Evolutionary conservation across 768 basidiomycete species (phyloP), one percentile per base, ranked within the genome.

Genomic region (Wakefieldia striispora): DNA sequence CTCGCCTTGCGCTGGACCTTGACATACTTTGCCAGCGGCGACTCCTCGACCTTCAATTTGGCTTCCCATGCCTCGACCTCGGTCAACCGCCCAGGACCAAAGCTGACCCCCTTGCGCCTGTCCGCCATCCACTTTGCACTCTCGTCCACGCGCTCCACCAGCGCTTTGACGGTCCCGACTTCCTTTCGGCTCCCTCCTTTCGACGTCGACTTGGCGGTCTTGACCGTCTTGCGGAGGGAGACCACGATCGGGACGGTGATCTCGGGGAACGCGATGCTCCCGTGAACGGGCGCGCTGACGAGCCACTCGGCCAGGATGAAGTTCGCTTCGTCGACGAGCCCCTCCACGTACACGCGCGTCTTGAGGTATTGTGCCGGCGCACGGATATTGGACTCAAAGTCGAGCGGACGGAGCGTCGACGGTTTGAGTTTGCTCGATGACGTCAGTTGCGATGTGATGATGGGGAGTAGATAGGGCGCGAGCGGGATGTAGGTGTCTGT

Each of bases 181-280:
- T 87, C 85, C 62, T 90, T 90, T 1, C 72, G 67, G 10, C 46
- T 33, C 12, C 62, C 51, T 40, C 70, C 59, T 39, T 67, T 59
- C 24, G 68, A 62, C 39, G 66, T 67, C 31, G 74, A 65, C 48
- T 78, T 79, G 21, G 75, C 72, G 34, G 70, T 73, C 67, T 97
- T 97, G 56, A 95, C 59, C 47, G 80, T 76, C 56, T 87, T 86
- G 38, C 83, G 82, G 43, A 99, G 72, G 1, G 81, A 73, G 11
- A 89, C 77, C 14, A 84, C 70, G 33, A 94, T 72, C 3, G 95
- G 94, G 12, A 97, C 80, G 13, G 83, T 76, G 35, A 95, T 77
- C 70, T 99, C 97, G 2, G 97, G 95, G 76, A 97, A 98, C 1
- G 91, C 91, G 51, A 97, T 84, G 66, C 87, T 90, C 1, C 83